Base-by-base conservation (phyloP, 2,329 filamentous ascomycete genomes). In the Pseudopyricularia javanii region DNA sequence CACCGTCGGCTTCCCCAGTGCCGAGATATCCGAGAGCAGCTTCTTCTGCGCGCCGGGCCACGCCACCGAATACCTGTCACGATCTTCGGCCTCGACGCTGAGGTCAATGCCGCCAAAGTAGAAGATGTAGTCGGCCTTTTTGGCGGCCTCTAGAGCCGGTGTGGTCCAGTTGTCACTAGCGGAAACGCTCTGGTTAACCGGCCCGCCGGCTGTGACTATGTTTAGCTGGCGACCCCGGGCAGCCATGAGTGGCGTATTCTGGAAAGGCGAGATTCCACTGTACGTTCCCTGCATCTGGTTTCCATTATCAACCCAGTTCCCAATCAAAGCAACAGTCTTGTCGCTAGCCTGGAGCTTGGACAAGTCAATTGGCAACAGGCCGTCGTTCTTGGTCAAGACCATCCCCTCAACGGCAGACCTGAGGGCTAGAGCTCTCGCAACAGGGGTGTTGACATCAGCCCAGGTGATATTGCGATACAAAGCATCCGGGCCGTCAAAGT, bases 271-370 rank as follows among this genome's bases (percentile, higher is more conserved):
- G 2, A 70, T 63, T 28, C 80, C 80, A 54, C 61, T 69, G 63
- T 85, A 84, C 58, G 79, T 79, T 0, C 80, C 80, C 50, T 76
- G 76, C 67, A 84, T 72, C 55, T 81, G 72, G 4, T 64, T 67
- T 0, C 76, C 78, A 7, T 75, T 75, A 51, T 79, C 79, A 2
- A 75, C 78, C 72, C 78, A 83, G 48, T 72, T 72, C 0, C 80
- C 80, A 28, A 84, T 66, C 45, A 84, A 64, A 0, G 76, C 79
- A 3, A 83, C 66, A 7, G 64, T 70, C 64, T 50, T 74, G 3
- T 14, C 49, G 3, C 17, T 20, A 15, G n/a, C 26, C 35, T 52
- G 50, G 7, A 33, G 22, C 17, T 47, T 70, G 67, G 60, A 74
- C 67, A 20, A 69, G 64, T 22, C 70, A 66, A 81, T 60, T 0